Evolutionary conservation across 192 early-diverging fungal species (phyloP).

Genomic region (Rhizophlyctis rosea): DNA sequence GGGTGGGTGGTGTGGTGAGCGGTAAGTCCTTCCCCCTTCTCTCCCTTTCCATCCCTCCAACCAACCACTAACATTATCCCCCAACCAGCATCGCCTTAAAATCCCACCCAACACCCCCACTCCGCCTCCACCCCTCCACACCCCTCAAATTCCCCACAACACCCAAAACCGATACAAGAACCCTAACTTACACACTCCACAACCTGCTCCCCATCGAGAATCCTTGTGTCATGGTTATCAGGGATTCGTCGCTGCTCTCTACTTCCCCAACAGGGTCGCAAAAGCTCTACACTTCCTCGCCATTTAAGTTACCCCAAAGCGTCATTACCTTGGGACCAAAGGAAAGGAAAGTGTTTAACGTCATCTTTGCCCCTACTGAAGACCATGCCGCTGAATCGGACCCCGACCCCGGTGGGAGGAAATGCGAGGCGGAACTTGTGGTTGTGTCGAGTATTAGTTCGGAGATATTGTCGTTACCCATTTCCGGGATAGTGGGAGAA

Average conservation of each 20-base stretch:
- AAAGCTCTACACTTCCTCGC: conserved; percentile 9
- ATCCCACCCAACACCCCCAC: no score
- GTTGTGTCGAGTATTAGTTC: conserved; percentile 19
- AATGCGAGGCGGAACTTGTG: conserved; percentile 35
- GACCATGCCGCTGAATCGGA: conserved; percentile 31
- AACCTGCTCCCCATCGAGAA: conserved; percentile 46
- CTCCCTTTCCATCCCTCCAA: not conserved
- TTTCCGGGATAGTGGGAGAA: conserved; percentile 24
- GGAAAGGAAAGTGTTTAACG: conserved; percentile 36
- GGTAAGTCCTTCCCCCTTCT: conserved; percentile 24
- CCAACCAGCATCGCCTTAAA: no score
- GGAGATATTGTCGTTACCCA: no score
- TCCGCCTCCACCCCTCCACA: no score
- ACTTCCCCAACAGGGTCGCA: not conserved
- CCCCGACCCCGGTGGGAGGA: conserved; percentile 32
- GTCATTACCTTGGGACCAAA: conserved; percentile 42
- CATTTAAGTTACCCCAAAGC: conserved; percentile 35
- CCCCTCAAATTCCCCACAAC: conserved; percentile 23
- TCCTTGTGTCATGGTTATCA: conserved; percentile 37
- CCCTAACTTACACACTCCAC: conserved; percentile 24
- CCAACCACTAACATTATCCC: no score
- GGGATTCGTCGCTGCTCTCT: conserved; percentile 13
- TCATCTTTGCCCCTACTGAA: conserved; percentile 36
- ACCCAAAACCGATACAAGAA: conserved; percentile 35
- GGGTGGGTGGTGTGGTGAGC: conserved; percentile 47